Conservation (phyloP, 2,329 filamentous ascomycete genomes). For the Exophiala sp. region DNA sequence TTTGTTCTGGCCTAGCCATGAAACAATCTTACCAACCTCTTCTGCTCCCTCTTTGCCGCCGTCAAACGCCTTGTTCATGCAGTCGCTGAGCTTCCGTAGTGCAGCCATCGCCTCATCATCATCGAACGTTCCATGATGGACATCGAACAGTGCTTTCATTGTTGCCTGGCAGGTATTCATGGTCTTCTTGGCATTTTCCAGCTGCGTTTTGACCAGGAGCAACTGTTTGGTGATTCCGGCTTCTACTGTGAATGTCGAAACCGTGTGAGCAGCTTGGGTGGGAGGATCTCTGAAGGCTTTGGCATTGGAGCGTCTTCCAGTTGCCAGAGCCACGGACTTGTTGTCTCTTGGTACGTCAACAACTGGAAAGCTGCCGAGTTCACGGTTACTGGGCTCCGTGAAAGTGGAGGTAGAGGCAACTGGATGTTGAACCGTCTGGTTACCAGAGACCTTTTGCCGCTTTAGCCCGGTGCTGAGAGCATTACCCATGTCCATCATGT, state of each 20-base stretch:
- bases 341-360: not conserved
- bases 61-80: constrained; percentile 20
- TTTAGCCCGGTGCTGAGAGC: not conserved
- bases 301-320: not conserved
- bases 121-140: constrained; percentile 12
- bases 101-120: constrained; percentile 16
- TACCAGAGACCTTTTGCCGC: constrained; percentile 10
- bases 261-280: not conserved
- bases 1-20: constrained; percentile 6
- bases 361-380: not conserved
- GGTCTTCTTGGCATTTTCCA: constrained; percentile 10
- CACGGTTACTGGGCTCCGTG: not conserved
- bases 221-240: constrained; percentile 12
- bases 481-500: not conserved
- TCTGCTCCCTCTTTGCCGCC: constrained; percentile 15
- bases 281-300: not conserved
- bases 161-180: constrained; percentile 19
- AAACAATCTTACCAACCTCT: constrained; percentile 12
- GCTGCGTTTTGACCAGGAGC: constrained; percentile 15
- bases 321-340: not conserved
- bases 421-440: not conserved
- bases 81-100: constrained; percentile 14
- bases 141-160: constrained; percentile 21
- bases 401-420: not conserved
- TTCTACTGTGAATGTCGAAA: not conserved